phyloP scores from a whole-genome alignment of 1,139 yeast species.

The Candida dubliniensis region DNA sequence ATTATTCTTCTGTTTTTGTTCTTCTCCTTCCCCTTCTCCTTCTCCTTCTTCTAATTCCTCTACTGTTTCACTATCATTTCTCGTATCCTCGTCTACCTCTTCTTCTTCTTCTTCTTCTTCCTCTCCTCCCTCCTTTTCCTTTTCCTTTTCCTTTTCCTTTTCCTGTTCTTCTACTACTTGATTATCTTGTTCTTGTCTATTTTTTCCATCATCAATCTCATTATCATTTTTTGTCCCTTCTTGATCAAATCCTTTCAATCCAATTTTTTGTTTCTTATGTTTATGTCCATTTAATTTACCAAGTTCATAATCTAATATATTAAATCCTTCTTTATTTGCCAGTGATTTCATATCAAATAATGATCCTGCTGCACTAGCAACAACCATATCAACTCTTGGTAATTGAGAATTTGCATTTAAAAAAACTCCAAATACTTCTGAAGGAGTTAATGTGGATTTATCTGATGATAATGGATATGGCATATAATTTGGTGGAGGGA shows the following conservation, averaged over 20 bases:
- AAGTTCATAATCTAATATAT: conserved; percentile 16
- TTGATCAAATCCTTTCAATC: background rate
- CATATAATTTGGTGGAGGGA: conserved; percentile 51
- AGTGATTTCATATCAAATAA: conserved; percentile 38
- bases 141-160: too few species aligned
- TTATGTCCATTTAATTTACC: conserved; percentile 1
- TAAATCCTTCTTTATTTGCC: conserved; percentile 37
- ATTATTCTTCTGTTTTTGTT: conserved; percentile 2
- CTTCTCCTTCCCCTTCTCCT: background rate
- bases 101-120: background rate
- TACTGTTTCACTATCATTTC: conserved; percentile 2
- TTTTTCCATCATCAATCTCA: background rate
- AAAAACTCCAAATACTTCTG: conserved; percentile 37
- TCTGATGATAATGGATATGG: conserved; percentile 47
- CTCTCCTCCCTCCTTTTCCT: background rate
- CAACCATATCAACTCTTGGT: conserved; percentile 48
- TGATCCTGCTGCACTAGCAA: conserved; percentile 52
- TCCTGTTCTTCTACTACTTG: too few species aligned
- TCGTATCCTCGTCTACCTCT: conserved; percentile 2
- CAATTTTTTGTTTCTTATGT: background rate
- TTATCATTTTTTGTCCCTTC: background rate
- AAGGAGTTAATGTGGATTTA: conserved; percentile 35
- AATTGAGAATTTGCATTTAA: conserved; percentile 39
- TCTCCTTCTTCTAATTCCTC: background rate
- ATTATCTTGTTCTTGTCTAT: background rate